Base-by-base conservation (phyloP, 176 grass and related monocot genomes). In the Oryza glumipatula region DNA sequence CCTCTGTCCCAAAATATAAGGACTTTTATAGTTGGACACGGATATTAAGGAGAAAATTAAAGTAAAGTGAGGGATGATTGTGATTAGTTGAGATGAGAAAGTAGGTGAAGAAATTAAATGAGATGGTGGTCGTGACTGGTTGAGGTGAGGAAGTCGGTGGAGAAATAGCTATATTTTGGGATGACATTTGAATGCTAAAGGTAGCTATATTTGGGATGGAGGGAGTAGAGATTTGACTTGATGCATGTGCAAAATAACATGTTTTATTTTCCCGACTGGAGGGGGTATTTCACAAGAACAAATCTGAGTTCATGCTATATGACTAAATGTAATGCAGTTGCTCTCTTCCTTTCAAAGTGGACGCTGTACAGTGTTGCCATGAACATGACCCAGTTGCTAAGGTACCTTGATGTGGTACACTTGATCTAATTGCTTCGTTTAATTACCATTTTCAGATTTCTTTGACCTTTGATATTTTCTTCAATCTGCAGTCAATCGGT, bases 261-360 rank as follows among this genome's bases (percentile, higher is more conserved):
- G 8, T 63, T 63, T 23, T 63, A 3, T 63, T 63, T 23, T 22
- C n/a, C 3, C 7, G 7, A 63, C 2, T 23, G 58, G 58, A 63
- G 8, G 58, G 58, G 19, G 7, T 63, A 74, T 65, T 75, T 51
- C 39, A 68, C 60, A 76, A 76, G 61, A 68, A 13, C 13, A 75
- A 51, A 65, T 67, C 56, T 77, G n/a, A 73, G 38, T 83, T 79
- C 73, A 79, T 19, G 44, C 70, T 44, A 47, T 86, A 47, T 82
- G 43, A 79, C 86, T 87, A 4, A 36, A 7, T 86, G 28, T 83
- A 75, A 83, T 76, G 80, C 85, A 95, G 96, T 83, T 92, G 89
- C 76, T 95, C 93, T 84, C 89, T 98, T 85, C 96, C 96, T 76
- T 91, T 94, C 74, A 98, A 98, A 89, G 89, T 93, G 86, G 88